Conservation (phyloP, 2,329 filamentous ascomycete species). For the Colletotrichum horii region DNA sequence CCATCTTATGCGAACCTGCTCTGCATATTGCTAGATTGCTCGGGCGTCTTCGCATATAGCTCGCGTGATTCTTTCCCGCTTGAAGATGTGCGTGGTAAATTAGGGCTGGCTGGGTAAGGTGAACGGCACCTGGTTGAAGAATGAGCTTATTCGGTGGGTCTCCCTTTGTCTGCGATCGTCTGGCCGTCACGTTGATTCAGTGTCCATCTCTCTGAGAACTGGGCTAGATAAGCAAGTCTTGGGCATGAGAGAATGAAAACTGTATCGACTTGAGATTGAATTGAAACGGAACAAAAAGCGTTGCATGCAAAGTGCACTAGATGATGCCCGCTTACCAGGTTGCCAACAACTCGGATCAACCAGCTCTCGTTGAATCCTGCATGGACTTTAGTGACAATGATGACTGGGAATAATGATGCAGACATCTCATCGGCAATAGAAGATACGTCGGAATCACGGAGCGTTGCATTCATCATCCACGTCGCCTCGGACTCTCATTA, state of each 20-base stretch:
- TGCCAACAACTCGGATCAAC: neutral
- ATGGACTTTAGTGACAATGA: neutral
- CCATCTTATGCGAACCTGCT: neutral
- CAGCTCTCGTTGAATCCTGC: neutral
- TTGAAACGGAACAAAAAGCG: accelerated
- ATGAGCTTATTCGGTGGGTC: neutral
- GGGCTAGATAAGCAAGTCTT: neutral
- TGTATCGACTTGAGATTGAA: neutral
- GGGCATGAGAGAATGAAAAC: accelerated
- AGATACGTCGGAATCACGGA: accelerated
- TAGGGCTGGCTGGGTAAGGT: neutral
- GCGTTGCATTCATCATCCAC: neutral
- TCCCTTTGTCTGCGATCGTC: neutral
- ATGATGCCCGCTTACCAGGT: neutral
- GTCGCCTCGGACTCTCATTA: neutral
- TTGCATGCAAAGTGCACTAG: neutral
- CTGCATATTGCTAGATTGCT: neutral
- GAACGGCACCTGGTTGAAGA: neutral
- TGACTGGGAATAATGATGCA: accelerated
- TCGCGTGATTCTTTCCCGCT: neutral
- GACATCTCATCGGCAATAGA: neutral
- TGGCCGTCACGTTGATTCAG: neutral
- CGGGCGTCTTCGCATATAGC: neutral
- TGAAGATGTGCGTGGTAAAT: neutral
- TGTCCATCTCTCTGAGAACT: neutral